phyloP scores from a whole-genome alignment of 352 stramenopile genomes.

The Phytopythium oedochilum region DNA sequence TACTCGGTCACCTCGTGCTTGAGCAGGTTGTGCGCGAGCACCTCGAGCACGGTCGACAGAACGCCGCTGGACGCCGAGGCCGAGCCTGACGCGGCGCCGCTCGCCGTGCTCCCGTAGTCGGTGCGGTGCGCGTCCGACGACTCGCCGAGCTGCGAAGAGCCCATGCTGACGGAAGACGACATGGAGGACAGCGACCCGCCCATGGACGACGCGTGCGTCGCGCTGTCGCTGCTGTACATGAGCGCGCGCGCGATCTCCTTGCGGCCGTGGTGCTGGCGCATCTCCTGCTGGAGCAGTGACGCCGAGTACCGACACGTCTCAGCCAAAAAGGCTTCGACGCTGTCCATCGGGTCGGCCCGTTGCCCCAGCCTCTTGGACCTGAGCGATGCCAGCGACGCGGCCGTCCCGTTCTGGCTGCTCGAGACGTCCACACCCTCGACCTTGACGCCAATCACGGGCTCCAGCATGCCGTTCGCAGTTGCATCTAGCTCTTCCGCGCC shows the following conservation, averaged over 20 bases:
- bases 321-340: slow-evolving; percentile 47
- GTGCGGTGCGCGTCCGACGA: not conserved
- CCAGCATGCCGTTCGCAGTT: not conserved
- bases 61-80: slow-evolving; percentile 28
- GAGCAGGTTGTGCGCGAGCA: slow-evolving; percentile 75
- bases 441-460: slow-evolving; percentile 1
- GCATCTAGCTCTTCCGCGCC: not conserved
- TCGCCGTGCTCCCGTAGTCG: not conserved
- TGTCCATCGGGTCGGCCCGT: slow-evolving; percentile 11
- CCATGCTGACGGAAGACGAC: slow-evolving; percentile 8
- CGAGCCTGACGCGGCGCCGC: slow-evolving; percentile 14
- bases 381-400: not conserved
- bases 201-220: slow-evolving; percentile 5
- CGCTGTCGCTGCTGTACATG: slow-evolving; percentile 27
- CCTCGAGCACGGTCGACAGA: slow-evolving; percentile 49
- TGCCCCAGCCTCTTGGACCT: not conserved
- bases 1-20: slow-evolving; percentile 71
- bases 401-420: slow-evolving; percentile 13
- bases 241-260: slow-evolving; percentile 64
- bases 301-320: slow-evolving; percentile 67
- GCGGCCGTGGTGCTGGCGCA: slow-evolving; percentile 64
- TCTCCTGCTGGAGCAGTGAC: slow-evolving; percentile 77
- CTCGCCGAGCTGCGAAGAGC: not conserved
- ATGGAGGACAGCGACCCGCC: slow-evolving; percentile 13
- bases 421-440: slow-evolving; percentile 17